Percentiles rank a stretch among this genome's conserved stretches.
These are phyloP conservation scores for Neoboletus magnificus DNA, from an alignment of 768 basidiomycete genomes.

Conservation along the genomic window DNA sequence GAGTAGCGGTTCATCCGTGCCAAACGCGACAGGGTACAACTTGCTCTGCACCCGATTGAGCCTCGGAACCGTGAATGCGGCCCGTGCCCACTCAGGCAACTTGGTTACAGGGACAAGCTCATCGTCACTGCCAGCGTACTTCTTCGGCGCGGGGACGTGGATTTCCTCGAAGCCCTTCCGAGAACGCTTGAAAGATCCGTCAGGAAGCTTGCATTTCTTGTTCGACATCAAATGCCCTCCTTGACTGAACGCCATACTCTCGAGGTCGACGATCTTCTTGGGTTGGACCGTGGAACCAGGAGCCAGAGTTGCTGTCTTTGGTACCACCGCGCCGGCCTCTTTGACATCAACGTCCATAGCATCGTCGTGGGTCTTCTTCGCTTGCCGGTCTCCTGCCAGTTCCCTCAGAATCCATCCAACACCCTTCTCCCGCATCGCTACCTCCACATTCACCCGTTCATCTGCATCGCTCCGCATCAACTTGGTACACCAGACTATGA, in stretches of 20 bases:
- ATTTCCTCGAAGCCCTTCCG: constrained; percentile 98
- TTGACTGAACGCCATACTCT: constrained; percentile 93
- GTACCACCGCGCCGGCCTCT: constrained; percentile 43
- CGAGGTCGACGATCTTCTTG: constrained; percentile 81
- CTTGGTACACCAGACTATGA: constrained; percentile 97
- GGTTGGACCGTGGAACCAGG: constrained; percentile 88
- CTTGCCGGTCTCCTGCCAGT: constrained; percentile 75
- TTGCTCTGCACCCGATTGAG: constrained; percentile 94
- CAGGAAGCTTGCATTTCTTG: constrained; percentile 96
- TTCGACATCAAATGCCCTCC: constrained; percentile 98
- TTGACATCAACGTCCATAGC: constrained; percentile 81
- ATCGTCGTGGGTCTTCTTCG: constrained; percentile 47
- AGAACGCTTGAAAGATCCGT: constrained; percentile 95
- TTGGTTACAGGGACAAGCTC: constrained; percentile 70
- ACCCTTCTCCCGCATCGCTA: constrained; percentile 97
- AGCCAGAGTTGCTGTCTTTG: constrained; percentile 81
- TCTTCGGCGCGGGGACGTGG: constrained; percentile 91
- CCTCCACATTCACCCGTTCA: constrained; percentile 89
- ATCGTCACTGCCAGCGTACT: constrained; percentile 56
- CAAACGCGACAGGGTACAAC: constrained; percentile 89
- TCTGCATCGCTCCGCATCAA: constrained; percentile 86
- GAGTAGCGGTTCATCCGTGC: constrained; percentile 89
- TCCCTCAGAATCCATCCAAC: constrained; percentile 94
- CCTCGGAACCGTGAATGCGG: constrained; percentile 77
- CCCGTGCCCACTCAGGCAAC: constrained; percentile 83